Evolutionary conservation across 2,329 filamentous ascomycete genomes (phyloP).

Genomic region (Trichoderma sp.): DNA sequence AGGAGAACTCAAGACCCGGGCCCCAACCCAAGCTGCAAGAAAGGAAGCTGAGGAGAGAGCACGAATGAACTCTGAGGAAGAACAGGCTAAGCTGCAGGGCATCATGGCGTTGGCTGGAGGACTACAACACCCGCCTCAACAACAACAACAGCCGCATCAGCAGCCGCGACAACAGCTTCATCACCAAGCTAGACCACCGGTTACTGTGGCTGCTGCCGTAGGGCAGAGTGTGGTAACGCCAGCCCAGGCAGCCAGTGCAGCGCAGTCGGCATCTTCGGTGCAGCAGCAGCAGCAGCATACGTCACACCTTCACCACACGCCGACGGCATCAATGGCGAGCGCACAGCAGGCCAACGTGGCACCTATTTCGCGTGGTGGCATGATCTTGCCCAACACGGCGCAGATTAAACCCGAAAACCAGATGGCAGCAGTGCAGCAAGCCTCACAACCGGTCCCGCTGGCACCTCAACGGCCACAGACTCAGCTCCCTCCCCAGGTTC

Average conservation of each 20-base stretch:
- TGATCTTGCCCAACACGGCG: conserved; percentile 21
- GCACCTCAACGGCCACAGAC: conserved; percentile 29
- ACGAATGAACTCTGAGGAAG: conserved; percentile 57
- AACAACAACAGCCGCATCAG: conserved; percentile 1
- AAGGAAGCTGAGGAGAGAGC: conserved; percentile 66
- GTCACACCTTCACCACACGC: conserved; percentile 25
- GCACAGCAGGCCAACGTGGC: neutral
- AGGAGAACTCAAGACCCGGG: conserved; percentile 82
- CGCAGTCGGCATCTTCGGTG: conserved; percentile 26
- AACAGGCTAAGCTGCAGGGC: conserved; percentile 59
- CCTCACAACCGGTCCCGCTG: conserved; percentile 31
- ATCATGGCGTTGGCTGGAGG: conserved; percentile 56
- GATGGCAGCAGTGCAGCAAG: conserved; percentile 32
- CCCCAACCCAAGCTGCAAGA: conserved; percentile 69
- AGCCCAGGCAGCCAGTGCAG: conserved; percentile 33
- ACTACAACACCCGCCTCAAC: conserved; percentile 42
- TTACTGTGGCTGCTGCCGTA: conserved; percentile 28
- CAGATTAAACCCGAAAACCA: conserved; percentile 30
- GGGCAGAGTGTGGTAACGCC: conserved; percentile 35
- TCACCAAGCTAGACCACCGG: conserved; percentile 28
- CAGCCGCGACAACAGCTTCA: conserved; percentile 38
- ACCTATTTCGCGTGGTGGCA: neutral
- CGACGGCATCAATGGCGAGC: neutral
- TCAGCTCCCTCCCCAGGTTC: conserved; percentile 33
- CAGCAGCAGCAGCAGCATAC: conserved; percentile 21